phyloP scores from a whole-genome alignment of 768 basidiomycete species.

The Calocybe cyanea region DNA sequence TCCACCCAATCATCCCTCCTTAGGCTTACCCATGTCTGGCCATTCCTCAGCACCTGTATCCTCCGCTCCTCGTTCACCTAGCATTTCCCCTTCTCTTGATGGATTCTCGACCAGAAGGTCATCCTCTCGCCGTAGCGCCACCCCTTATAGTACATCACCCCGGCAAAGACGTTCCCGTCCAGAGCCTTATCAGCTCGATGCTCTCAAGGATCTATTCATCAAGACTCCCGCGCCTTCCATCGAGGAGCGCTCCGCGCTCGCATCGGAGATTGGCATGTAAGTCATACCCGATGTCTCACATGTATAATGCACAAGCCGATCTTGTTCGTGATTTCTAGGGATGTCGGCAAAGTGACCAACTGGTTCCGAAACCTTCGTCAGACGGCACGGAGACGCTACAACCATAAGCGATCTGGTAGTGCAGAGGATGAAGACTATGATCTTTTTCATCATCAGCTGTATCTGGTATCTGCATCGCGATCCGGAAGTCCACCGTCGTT shows the following conservation, averaged over 20 bases:
- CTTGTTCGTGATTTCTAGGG: constrained; percentile 46
- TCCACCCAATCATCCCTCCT: constrained; percentile 43
- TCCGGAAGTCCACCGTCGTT: constrained; percentile 49
- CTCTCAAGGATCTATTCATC: constrained; percentile 63
- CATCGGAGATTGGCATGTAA: constrained; percentile 75
- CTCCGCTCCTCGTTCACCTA: constrained; percentile 30
- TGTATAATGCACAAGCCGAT: constrained; percentile 14
- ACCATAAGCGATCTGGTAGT: constrained; percentile 35
- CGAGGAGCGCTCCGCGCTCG: constrained; percentile 72
- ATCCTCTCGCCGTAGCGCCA: constrained; percentile 34
- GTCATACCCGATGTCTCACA: constrained; percentile 17
- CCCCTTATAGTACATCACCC: constrained; percentile 41
- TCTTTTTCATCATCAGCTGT: constrained; percentile 34
- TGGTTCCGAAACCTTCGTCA: constrained; percentile 87
- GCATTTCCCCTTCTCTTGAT: constrained; percentile 37
- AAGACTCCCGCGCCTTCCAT: constrained; percentile 74
- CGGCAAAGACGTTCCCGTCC: constrained; percentile 74
- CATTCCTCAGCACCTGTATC: constrained; percentile 28
- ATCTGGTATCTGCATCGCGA: constrained; percentile 46
- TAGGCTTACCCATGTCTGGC: constrained; percentile 32
- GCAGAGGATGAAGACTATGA: constrained; percentile 46
- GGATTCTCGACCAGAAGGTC: constrained; percentile 35
- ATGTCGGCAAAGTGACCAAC: constrained; percentile 81
- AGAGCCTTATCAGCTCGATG: constrained; percentile 74
- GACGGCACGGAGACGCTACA: constrained; percentile 70